Base-by-base conservation (phyloP, 2,329 filamentous ascomycete species). In the Acephala macrosclerotiorum region DNA sequence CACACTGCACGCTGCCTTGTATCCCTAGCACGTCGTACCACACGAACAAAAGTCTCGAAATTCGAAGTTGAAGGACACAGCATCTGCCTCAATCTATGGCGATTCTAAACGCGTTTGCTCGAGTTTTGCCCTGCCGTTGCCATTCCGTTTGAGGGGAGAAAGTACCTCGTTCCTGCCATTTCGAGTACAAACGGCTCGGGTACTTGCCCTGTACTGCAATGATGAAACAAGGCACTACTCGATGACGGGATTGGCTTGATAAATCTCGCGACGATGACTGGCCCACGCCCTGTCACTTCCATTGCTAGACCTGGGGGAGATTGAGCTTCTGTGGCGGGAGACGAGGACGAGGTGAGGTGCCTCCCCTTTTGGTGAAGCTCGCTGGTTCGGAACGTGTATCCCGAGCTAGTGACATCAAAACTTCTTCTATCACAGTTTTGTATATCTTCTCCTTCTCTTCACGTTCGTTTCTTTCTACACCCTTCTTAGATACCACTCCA, bases 401-500 rank as follows among this genome's bases (percentile, higher is more conserved):
- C 22, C 49, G 26, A 53, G 49, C 25, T 53, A 53, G 49, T 53
- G 49, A 33, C 22, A 18, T 33, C 49, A 42, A 42, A 42, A 42
- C 38, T 14, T 58, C 18, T 57, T 22, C 9, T 42, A 45, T 40
- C 26, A 38, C 42, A 53, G 20, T 40, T 40, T 53, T 12, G 16
- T 53, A 53, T 29, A 53, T 33, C 49, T 55, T 33, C 47, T 38
- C 51, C 57, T 35, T 61, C 40, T n/a, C 42, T 33, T 60, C 40
- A 66, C 59, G 14, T 58, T 65, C 63, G 42, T 59, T 49, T 64
- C 55, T 62, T 56, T 64, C 51, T 62, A 59, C 26, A 47, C 57
- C 40, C 62, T 22, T 60, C 65, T 61, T 60, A 64, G 63, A 68
- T 57, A 63, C 36, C 59, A 42, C 65, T 64, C 70, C 61, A 59